Base-by-base conservation (phyloP, 768 basidiomycete species). In the Tremella fuciformis region DNA sequence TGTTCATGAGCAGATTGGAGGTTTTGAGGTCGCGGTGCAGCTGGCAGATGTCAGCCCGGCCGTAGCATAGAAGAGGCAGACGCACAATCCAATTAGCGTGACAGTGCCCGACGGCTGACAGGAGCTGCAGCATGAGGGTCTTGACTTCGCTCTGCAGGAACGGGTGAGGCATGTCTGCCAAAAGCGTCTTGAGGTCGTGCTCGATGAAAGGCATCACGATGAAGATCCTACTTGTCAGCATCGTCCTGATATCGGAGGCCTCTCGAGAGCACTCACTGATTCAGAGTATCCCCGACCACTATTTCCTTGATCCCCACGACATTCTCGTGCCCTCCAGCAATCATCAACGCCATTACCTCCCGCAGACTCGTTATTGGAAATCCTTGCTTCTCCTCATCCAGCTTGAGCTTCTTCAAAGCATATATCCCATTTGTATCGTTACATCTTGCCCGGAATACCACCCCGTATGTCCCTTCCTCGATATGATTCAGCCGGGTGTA, bases 141-240 rank as follows among this genome's bases (percentile, higher is more conserved):
- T 99, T 99, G 80, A 98, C 89, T 79, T 99, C 96, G 41, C 91
- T 94, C 78, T 94, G 91, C 40, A 97, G 80, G 80, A 99, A 99
- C 1, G 96, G 93, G 29, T 88, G 84, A 1, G 93, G 92, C 96
- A 98, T 98, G 61, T 90, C 80, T 22, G 88, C 89, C 57, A 99
- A 83, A 52, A 99, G 83, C 6, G 93, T 88, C 79, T 99, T 99
- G 76, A 99, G 86, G 77, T 99, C 96, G 77, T 99, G 96, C 78
- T 99, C 96, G 74, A 99, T 94, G 74, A 99, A 99, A 76, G 96
- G 92, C 93, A 96, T 96, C 37, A 98, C 96, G 64, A 99, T 93
- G 77, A 93, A 99, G 44, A 98, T 91, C 80, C 96, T 97, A 55
- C 8, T 21, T 24, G 24, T 55, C 48, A 62, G 50, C 53, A 8